Evolutionary conservation across 2,329 filamentous ascomycete genomes (phyloP).

Genomic region (Neopestalotiopsis clavispora): DNA sequence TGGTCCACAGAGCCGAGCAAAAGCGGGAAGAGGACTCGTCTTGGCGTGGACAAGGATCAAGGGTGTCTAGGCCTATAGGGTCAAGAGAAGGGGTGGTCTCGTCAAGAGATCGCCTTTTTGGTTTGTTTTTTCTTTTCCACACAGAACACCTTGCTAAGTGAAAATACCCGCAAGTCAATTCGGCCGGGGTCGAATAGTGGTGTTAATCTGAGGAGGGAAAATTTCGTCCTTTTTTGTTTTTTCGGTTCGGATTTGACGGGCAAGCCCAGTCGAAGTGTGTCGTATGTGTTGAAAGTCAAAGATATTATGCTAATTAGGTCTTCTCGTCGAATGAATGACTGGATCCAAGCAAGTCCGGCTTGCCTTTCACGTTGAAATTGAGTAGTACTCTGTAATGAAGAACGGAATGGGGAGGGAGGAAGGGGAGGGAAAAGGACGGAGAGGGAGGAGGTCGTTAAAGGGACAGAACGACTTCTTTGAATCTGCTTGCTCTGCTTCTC

Average conservation of each 20-base stretch:
- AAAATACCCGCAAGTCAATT: conserved; percentile 27
- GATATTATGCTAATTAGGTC: conserved; percentile 47
- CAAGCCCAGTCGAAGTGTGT: conserved; percentile 23
- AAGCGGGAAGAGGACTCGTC: conserved; percentile 42
- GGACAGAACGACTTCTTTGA: conserved; percentile 52
- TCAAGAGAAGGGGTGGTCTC: conserved; percentile 28
- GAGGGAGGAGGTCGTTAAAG: conserved; percentile 40
- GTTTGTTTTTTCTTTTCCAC: too few species aligned
- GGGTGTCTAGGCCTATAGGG: conserved; percentile 30
- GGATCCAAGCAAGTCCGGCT: conserved; percentile 65
- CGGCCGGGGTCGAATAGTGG: conserved; percentile 29
- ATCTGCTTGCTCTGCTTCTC: conserved; percentile 47
- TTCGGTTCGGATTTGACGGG: conserved; percentile 29
- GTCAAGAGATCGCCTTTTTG: neutral
- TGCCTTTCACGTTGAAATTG: conserved; percentile 50
- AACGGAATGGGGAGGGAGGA: conserved; percentile 32
- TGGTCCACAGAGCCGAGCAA: conserved; percentile 42
- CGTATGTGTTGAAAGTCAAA: conserved; percentile 25
- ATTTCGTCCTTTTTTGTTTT: conserved; percentile 8
- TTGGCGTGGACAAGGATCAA: conserved; percentile 24
- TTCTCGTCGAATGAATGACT: conserved; percentile 53
- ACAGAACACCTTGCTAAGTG: conserved; percentile 22
- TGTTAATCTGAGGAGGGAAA: neutral
- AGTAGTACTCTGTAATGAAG: conserved; percentile 24
- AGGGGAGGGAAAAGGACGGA: conserved; percentile 39